Base-by-base conservation (phyloP, 2,329 filamentous ascomycete species). In the Epicoccum sorghinum region DNA sequence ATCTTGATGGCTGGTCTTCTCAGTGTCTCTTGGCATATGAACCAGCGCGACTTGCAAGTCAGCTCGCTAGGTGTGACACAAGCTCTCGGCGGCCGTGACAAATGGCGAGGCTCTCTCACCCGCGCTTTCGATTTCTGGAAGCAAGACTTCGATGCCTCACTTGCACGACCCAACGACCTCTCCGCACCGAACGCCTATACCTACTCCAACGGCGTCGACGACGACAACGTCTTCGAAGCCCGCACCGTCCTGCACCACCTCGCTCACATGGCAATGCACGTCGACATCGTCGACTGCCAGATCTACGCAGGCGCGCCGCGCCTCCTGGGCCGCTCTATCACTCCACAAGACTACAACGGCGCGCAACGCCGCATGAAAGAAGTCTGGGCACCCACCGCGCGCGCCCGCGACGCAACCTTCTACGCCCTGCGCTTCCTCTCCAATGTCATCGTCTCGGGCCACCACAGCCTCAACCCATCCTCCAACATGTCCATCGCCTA, bases 1-100 rank as follows among this genome's bases (percentile, higher is more conserved):
- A 91, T 96, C 39, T 81, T 99, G 46, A 98, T 98, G 92, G 89
- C 93, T 1, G 95, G 95, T 0, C 78, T 99, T 25, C 80, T 98
- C 23, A 97, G 91, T 62, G 91, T 98, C 27, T 95, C 90, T 69
- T 98, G 92, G 91, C 93, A 98, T 73, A 93, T 98, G 89, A 95
- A 96, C 70, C 93, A 98, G 73, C 86, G 93, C 68, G 95, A 98
- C 72, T 83, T 97, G 12, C 93, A 97, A 77, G 89, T 96, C 54
- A 93, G 88, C 71, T 92, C 92, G 0, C 82, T 98, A 0, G 92
- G 89, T 10, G 90, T 93, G 9, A 86, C 86, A 0, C 86, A 89
- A 64, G 88, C 91, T 0, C 83, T 96, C 1, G 93, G 93, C 3
- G 92, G 89, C 3, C 87, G 92, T 18, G 92, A 96, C 70, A 93